Evolutionary conservation across 371 early-diverging fungal genomes (phyloP).

Genomic region (Lichtheimia ornata): DNA sequence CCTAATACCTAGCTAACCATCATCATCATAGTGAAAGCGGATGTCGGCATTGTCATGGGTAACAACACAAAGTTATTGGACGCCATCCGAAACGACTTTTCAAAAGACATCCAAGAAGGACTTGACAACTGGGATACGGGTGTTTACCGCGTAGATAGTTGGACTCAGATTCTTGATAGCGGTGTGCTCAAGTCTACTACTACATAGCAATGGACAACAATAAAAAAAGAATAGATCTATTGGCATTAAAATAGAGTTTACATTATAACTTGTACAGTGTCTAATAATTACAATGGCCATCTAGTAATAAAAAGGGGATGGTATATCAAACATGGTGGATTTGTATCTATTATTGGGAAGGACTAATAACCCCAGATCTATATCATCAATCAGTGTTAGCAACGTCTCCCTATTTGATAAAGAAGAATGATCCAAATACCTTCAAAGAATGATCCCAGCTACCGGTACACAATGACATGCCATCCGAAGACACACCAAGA

Average conservation of each 20-base stretch:
- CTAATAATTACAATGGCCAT: too few species aligned
- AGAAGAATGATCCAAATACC: neutral
- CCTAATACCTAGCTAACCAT: too few species aligned
- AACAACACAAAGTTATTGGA: conserved; percentile 34
- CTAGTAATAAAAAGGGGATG: too few species aligned
- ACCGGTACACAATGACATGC: conserved; percentile 96
- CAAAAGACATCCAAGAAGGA: conserved; percentile 15
- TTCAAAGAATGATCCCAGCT: conserved; percentile 80
- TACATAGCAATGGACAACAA: too few species aligned
- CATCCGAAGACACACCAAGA: conserved; percentile 92
- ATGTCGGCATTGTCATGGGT: conserved; percentile 57
- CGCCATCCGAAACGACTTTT: conserved; percentile 11
- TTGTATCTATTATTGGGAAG: too few species aligned
- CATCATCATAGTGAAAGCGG: conserved; percentile 40
- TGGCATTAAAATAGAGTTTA: too few species aligned
- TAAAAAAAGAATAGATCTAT: too few species aligned
- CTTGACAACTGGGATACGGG: neutral
- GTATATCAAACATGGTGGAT: too few species aligned
- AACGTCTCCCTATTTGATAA: too few species aligned
- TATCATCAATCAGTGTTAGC: too few species aligned
- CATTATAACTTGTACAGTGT: too few species aligned
- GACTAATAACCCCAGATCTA: too few species aligned
- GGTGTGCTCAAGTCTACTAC: neutral
- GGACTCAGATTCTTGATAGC: neutral
- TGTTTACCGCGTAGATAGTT: conserved; percentile 9